phyloP scores from a whole-genome alignment of 1,139 yeast genomes.

The Diutina sp. region DNA sequence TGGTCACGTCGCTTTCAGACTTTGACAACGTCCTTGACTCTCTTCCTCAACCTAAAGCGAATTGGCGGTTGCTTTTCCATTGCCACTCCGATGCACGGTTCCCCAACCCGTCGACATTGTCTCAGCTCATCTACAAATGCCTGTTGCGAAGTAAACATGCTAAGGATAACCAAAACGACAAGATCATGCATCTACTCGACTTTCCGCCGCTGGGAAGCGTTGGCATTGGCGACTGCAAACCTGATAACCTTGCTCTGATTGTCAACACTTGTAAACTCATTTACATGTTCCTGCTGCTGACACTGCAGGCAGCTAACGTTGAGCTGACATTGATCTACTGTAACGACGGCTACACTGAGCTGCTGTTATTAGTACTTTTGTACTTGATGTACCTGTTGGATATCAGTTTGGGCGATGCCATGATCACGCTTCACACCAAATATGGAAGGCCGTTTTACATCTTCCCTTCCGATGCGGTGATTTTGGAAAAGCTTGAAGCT shows the following conservation, averaged over 20 bases:
- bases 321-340: constrained; percentile 47
- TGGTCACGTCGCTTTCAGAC: neutral
- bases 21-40: neutral
- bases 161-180: constrained; percentile 9
- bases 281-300: constrained; percentile 24
- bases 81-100: constrained; percentile 46
- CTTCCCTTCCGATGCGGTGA: constrained; percentile 60
- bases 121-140: constrained; percentile 21
- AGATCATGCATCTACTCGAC: constrained; percentile 28
- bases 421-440: constrained; percentile 44
- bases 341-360: constrained; percentile 88
- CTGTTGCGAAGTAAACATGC: constrained; percentile 14
- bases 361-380: constrained; percentile 60
- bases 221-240: constrained; percentile 56
- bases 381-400: constrained; percentile 59
- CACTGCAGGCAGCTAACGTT: neutral
- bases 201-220: constrained; percentile 83
- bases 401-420: constrained; percentile 36
- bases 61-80: constrained; percentile 25
- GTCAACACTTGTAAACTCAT: constrained; percentile 53
- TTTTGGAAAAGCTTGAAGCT: constrained; percentile 52
- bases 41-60: constrained; percentile 22
- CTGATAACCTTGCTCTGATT: constrained; percentile 41
- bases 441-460: constrained; percentile 75
- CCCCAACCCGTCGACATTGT: constrained; percentile 30